phyloP scores from a whole-genome alignment of 495 filamentous ascomycete genomes.

The Aspergillus kassunensis region DNA sequence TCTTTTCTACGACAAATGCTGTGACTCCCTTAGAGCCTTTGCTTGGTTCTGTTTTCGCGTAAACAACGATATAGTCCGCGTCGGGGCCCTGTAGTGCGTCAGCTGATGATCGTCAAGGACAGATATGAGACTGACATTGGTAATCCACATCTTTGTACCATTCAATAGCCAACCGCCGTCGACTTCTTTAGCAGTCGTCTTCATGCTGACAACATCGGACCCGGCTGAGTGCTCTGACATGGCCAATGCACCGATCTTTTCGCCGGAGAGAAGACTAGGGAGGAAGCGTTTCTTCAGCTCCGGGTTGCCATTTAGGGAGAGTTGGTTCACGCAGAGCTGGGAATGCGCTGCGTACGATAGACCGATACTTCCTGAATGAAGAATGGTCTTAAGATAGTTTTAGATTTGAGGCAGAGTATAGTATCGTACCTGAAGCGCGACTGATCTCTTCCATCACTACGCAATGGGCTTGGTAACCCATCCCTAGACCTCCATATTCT shows the following conservation, averaged over 20 bases:
- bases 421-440: constrained; percentile 53
- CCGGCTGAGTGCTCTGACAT: constrained; percentile 94
- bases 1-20: constrained; percentile 82
- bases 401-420: not conserved
- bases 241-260: constrained; percentile 82
- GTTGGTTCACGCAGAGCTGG: constrained; percentile 94
- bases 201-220: constrained; percentile 94
- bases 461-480: constrained; percentile 98
- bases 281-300: constrained; percentile 79
- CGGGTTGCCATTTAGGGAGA: constrained; percentile 79
- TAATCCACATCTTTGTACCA: constrained; percentile 99
- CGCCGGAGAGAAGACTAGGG: constrained; percentile 76
- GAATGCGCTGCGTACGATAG: constrained; percentile 94
- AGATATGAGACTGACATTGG: constrained; percentile 56
- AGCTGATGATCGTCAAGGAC: not conserved
- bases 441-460: constrained; percentile 90
- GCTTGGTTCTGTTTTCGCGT: constrained; percentile 87
- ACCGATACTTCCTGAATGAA: constrained; percentile 69
- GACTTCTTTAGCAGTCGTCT: constrained; percentile 70
- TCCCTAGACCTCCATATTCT: constrained; percentile 81
- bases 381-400: not conserved
- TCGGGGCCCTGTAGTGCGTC: constrained; percentile 67
- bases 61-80: constrained; percentile 83
- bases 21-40: constrained; percentile 88
- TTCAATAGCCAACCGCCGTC: constrained; percentile 85